phyloP scores from a whole-genome alignment of 345 rosid genomes.

The Cardamine chenopodiifolia region DNA sequence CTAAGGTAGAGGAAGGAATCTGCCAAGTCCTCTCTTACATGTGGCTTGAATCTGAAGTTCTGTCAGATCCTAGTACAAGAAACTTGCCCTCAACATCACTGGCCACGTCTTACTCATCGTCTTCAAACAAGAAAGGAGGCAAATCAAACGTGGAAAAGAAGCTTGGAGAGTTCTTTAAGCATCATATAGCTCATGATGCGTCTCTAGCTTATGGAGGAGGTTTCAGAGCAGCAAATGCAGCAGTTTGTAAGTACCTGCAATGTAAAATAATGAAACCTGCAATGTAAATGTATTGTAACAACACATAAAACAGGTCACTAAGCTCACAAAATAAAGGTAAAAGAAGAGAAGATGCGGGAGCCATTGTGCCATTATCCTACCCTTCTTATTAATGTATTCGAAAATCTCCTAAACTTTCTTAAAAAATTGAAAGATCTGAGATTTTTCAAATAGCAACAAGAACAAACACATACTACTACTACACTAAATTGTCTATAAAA shows the following conservation, averaged over 20 bases:
- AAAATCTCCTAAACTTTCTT: too few species aligned
- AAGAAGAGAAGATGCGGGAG: too few species aligned
- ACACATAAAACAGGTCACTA: too few species aligned
- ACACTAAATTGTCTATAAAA: too few species aligned
- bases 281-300: too few species aligned
- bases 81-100: slow-evolving; percentile 52
- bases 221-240: slow-evolving; percentile 79
- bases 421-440: too few species aligned
- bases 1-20: slow-evolving; percentile 96
- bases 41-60: slow-evolving; percentile 98
- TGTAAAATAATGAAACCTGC: too few species aligned
- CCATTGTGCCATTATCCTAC: too few species aligned
- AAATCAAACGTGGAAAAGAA: slow-evolving; percentile 70
- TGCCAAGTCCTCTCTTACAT: slow-evolving; percentile 88
- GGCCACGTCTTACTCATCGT: slow-evolving; percentile 54
- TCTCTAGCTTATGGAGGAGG: slow-evolving; percentile 92
- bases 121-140: slow-evolving; percentile 70
- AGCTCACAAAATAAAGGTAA: too few species aligned
- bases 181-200: slow-evolving; percentile 84
- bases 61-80: slow-evolving; percentile 53
- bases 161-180: slow-evolving; percentile 84
- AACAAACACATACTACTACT: too few species aligned
- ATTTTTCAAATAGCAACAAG: too few species aligned
- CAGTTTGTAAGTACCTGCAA: slow-evolving; percentile 76
- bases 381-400: too few species aligned